phyloP scores from a whole-genome alignment of 2,329 filamentous ascomycete genomes.

The Phialocephala subalpina region DNA sequence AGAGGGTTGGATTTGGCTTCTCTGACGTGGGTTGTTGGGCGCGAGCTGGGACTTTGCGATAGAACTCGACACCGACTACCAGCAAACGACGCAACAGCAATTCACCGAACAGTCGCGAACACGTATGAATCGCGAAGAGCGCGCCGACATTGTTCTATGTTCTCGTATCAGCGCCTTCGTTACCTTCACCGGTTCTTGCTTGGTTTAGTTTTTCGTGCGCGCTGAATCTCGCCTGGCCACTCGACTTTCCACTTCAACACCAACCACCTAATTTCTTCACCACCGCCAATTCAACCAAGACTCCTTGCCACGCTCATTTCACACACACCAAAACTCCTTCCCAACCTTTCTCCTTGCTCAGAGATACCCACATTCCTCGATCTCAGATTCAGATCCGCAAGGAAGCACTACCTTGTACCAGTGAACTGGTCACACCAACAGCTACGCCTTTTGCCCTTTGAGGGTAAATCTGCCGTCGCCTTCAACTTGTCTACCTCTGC shows the following conservation, averaged over 20 bases:
- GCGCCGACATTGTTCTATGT: neutral
- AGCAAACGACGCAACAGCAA: neutral
- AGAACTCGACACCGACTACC: slow-evolving; percentile 6
- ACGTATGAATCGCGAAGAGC: neutral
- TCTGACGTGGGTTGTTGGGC: slow-evolving; percentile 6
- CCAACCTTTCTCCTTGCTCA: neutral
- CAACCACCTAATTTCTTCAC: slow-evolving; percentile 26
- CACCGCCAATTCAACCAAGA: slow-evolving; percentile 15
- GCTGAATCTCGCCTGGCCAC: slow-evolving; percentile 19
- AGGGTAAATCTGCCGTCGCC: slow-evolving; percentile 28
- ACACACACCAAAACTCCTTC: slow-evolving; percentile 15
- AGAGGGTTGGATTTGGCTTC: neutral
- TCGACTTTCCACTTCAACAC: slow-evolving; percentile 23
- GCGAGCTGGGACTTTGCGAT: slow-evolving; percentile 4
- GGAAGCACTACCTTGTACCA: slow-evolving; percentile 12
- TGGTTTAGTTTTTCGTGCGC: slow-evolving; percentile 12
- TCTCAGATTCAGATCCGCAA: slow-evolving; percentile 24
- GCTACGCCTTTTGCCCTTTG: slow-evolving; percentile 23
- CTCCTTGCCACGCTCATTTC: slow-evolving; percentile 14
- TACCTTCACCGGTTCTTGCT: neutral
- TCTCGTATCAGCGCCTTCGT: neutral
- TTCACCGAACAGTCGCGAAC: neutral
- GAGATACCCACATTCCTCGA: slow-evolving; percentile 22
- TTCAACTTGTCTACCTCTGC: slow-evolving; percentile 42
- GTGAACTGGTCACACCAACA: slow-evolving; percentile 24